Evolutionary conservation across 2,329 filamentous ascomycete genomes (phyloP).

Genomic region (Cucurbitaria berberidis): DNA sequence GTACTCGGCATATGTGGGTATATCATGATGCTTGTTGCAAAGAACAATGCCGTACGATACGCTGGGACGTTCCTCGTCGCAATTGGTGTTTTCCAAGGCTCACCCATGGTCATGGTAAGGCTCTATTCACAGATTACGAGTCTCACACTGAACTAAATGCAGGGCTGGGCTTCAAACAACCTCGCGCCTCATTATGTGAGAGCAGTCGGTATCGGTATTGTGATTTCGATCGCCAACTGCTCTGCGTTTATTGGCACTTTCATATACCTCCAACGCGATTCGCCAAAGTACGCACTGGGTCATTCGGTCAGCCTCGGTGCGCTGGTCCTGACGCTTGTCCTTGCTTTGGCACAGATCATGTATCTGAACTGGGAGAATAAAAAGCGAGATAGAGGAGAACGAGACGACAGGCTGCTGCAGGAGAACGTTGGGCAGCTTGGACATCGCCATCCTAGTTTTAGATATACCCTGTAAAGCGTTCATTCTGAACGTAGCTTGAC

Average conservation of each 20-base stretch:
- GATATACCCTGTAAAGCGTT: slow-evolving; percentile 28
- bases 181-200: slow-evolving; percentile 63
- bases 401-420: slow-evolving; percentile 28
- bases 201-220: slow-evolving; percentile 59
- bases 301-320: slow-evolving; percentile 36
- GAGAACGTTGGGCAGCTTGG: slow-evolving; percentile 33
- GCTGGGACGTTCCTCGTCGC: slow-evolving; percentile 50
- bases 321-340: slow-evolving; percentile 28
- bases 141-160: slow-evolving; percentile 1
- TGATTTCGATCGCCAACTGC: slow-evolving; percentile 55
- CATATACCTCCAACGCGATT: slow-evolving; percentile 56
- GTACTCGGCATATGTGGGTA: slow-evolving; percentile 55
- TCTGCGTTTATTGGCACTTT: slow-evolving; percentile 60
- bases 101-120: slow-evolving; percentile 43
- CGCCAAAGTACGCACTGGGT: slow-evolving; percentile 30
- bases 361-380: slow-evolving; percentile 36
- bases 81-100: slow-evolving; percentile 51
- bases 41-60: slow-evolving; percentile 46
- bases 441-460: slow-evolving; percentile 39
- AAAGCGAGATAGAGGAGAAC: slow-evolving; percentile 31
- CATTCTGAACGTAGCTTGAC: not conserved
- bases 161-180: slow-evolving; percentile 53
- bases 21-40: slow-evolving; percentile 59
- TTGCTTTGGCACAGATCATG: slow-evolving; percentile 28
- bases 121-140: too few relatives aligned